Base-by-base conservation (phyloP, 805 yeast species). In the Candida bentonensis region DNA sequence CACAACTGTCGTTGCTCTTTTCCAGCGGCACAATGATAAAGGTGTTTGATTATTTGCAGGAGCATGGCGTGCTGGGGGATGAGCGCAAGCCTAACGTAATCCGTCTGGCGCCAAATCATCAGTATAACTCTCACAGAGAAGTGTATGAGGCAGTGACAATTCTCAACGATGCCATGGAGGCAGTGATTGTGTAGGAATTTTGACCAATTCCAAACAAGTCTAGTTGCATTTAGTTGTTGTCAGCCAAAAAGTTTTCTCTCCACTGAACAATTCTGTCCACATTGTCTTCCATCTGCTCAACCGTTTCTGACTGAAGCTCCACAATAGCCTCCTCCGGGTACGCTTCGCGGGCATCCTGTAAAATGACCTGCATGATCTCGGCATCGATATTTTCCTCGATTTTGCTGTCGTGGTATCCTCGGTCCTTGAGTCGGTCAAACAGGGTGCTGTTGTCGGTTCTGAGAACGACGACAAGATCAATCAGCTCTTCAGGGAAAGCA, bases 371-470 rank as follows among this genome's bases (percentile, higher is more conserved):
- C 97, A 92, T 92, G 51, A 92, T 92, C 63, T 92, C 99, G 47
- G 94, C 94, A 61, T 92, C 98, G 40, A 92, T 65, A 58, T 92
- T 92, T 56, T 92, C 99, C 46, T 79, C 81, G 50, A 92, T 76
- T 63, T 92, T 92, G 48, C 73, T 70, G 48, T 84, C 81, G 44
- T 80, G 76, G 58, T 92, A 92, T 4, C 79, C 82, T 60, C 98
- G 73, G 47, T 74, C 72, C 48, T 69, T 67, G 52, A 92, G 67
- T 54, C 99, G 71, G 43, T 86, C 95, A 61, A 72, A 82, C 22
- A 92, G 70, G 1, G 68, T 61, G 15, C 78, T 64, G 55, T 83
- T 86, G 55, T 83, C 82, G 40, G 94, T 79, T 51, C 88, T 70
- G 45, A 92, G 68, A 1, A 92, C 98, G 33, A 87, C 82, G 3